Conservation (phyloP, 768 basidiomycete genomes). For the Boletus rufocinnamomeus region DNA sequence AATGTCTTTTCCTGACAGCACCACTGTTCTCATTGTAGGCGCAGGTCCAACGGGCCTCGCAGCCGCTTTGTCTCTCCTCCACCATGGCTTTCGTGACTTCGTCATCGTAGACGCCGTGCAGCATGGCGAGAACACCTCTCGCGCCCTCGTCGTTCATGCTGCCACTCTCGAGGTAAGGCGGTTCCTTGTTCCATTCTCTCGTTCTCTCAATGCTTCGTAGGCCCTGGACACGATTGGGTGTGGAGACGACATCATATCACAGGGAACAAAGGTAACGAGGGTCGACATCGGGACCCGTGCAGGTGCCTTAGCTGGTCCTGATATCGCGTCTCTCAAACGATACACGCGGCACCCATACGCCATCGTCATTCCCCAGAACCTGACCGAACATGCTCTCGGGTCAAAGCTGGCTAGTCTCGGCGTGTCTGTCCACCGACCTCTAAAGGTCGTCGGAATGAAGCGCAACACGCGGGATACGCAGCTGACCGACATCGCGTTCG, state of each 20-base stretch:
- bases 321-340: conserved; percentile 38
- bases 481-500: conserved; percentile 27
- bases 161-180: conserved; percentile 51
- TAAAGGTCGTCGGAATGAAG: conserved; percentile 41
- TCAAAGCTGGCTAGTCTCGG: conserved; percentile 36
- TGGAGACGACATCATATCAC: conserved; percentile 40
- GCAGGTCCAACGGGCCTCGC: conserved; percentile 54
- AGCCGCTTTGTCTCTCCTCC: conserved; percentile 47
- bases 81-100: conserved; percentile 45
- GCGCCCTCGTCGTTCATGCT: conserved; percentile 50
- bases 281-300: conserved; percentile 38
- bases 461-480: conserved; percentile 28
- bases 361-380: conserved; percentile 46
- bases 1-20: conserved; percentile 37
- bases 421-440: conserved; percentile 40
- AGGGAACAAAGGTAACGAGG: conserved; percentile 36
- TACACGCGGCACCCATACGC: conserved; percentile 50
- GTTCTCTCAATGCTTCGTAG: neutral
- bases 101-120: conserved; percentile 44
- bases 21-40: conserved; percentile 51
- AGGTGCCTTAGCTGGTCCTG: conserved; percentile 25
- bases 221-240: conserved; percentile 47
- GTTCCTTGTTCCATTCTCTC: neutral
- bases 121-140: conserved; percentile 36
- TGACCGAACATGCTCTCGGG: conserved; percentile 45